phyloP scores from a whole-genome alignment of 495 filamentous ascomycete genomes.

The Coniosporium apollinis region DNA sequence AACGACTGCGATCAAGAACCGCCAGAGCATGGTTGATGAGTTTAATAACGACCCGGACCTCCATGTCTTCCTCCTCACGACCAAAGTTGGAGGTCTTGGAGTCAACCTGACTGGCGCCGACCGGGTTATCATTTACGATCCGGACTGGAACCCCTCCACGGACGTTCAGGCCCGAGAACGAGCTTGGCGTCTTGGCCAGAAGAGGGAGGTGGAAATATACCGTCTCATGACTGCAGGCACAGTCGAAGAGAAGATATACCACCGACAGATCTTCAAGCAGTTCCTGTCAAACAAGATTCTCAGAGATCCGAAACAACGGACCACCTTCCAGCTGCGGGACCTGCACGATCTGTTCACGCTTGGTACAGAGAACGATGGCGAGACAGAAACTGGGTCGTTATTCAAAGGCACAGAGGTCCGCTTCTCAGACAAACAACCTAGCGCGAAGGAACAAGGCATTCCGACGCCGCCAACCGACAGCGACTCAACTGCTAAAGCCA shows the following conservation, averaged over 20 bases:
- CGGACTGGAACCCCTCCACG: slow-evolving; percentile 94
- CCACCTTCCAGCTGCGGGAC: slow-evolving; percentile 70
- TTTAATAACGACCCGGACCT: slow-evolving; percentile 71
- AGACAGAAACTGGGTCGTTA: slow-evolving; percentile 67
- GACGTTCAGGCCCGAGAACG: slow-evolving; percentile 91
- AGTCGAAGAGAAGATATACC: slow-evolving; percentile 98
- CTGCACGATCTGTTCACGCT: slow-evolving; percentile 83
- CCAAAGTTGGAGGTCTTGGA: slow-evolving; percentile 84
- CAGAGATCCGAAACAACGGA: slow-evolving; percentile 75
- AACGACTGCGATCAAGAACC: slow-evolving; percentile 61
- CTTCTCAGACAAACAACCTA: slow-evolving; percentile 27
- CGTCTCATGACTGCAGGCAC: slow-evolving; percentile 93
- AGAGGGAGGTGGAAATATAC: slow-evolving; percentile 82
- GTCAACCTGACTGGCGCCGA: slow-evolving; percentile 90
- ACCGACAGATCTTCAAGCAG: slow-evolving; percentile 94
- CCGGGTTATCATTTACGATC: slow-evolving; percentile 92
- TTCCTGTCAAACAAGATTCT: slow-evolving; percentile 90
- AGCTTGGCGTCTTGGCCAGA: slow-evolving; percentile 91
- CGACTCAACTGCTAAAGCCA: slow-evolving; percentile 4
- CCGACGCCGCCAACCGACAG: slow-evolving; percentile 15
- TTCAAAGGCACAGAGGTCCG: slow-evolving; percentile 72
- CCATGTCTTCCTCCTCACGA: slow-evolving; percentile 84
- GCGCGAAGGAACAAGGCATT: slow-evolving; percentile 5
- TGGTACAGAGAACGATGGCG: slow-evolving; percentile 45
- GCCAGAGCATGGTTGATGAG: slow-evolving; percentile 71